Evolutionary conservation across 148 eudicot genomes (phyloP).

Genomic region (Diospyros lotus): DNA sequence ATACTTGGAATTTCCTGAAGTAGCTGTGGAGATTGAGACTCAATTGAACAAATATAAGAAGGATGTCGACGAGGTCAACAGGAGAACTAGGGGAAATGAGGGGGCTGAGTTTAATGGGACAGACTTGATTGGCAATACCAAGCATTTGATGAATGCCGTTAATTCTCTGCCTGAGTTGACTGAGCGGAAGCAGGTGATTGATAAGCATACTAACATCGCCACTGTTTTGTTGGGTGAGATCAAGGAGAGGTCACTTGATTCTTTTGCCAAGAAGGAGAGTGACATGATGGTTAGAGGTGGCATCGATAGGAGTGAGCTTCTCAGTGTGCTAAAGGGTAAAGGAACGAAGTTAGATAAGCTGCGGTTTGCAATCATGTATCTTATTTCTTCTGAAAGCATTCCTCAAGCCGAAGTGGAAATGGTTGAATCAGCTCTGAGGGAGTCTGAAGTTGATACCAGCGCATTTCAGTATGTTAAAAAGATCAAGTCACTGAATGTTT

Average conservation of each 20-base stretch:
- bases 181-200: constrained; percentile 81
- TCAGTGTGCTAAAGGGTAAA: constrained; percentile 75
- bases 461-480: constrained; percentile 90
- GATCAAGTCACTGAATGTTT: constrained; percentile 75
- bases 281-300: constrained; percentile 92
- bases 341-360: constrained; percentile 73
- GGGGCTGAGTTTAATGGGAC: constrained; percentile 90
- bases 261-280: constrained; percentile 75
- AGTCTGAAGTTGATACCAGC: constrained; percentile 79
- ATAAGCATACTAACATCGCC: constrained; percentile 86
- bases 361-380: constrained; percentile 87
- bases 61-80: constrained; percentile 87
- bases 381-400: constrained; percentile 66
- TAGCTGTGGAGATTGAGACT: constrained; percentile 84
- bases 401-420: constrained; percentile 70
- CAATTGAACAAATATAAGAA: constrained; percentile 79
- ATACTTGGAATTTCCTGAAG: constrained; percentile 80
- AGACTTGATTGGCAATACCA: constrained; percentile 80
- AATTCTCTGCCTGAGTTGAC: constrained; percentile 89
- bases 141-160: constrained; percentile 90
- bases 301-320: constrained; percentile 70
- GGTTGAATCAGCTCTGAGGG: constrained; percentile 72
- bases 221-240: constrained; percentile 80
- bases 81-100: constrained; percentile 66
- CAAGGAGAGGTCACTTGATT: constrained; percentile 80